A percentile compares a stretch with the other conserved stretches of the same genome.
phyloP scores from a whole-genome alignment of 164 flowering plant species.

The Magnolia sinica region DNA sequence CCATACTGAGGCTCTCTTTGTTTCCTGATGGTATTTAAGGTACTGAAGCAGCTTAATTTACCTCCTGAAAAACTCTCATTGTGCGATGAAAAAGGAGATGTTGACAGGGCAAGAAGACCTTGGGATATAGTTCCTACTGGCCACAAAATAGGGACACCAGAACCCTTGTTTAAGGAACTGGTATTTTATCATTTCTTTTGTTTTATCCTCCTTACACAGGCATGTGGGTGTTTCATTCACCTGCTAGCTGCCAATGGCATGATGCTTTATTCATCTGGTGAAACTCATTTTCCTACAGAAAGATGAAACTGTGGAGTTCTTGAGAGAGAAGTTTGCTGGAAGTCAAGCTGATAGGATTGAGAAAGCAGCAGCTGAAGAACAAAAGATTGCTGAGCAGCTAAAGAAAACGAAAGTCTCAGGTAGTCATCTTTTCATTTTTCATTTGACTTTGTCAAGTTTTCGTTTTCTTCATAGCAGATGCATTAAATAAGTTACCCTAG shows the following conservation, averaged over 20 bases:
- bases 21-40: conserved; percentile 34
- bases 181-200: conserved; percentile 31
- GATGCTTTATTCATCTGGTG: not conserved
- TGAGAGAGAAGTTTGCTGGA: conserved; percentile 74
- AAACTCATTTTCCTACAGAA: conserved; percentile 37
- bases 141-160: conserved; percentile 79
- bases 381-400: conserved; percentile 56
- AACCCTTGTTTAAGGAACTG: conserved; percentile 80
- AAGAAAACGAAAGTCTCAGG: conserved; percentile 72
- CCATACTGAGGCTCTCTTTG: not conserved
- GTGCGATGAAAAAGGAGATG: conserved; percentile 59
- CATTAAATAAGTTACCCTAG: not conserved
- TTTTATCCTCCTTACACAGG: not conserved
- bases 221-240: not conserved
- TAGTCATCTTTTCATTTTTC: conserved; percentile 6
- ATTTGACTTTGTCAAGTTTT: not conserved
- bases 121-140: conserved; percentile 78
- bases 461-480: not conserved
- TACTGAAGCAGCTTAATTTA: conserved; percentile 81
- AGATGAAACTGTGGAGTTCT: conserved; percentile 63
- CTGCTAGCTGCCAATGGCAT: not conserved
- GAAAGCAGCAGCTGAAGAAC: conserved; percentile 69
- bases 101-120: conserved; percentile 56
- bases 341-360: conserved; percentile 83
- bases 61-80: conserved; percentile 53